Conservation (phyloP, 495 filamentous ascomycete genomes). For the Diplogelasinospora grovesii region DNA sequence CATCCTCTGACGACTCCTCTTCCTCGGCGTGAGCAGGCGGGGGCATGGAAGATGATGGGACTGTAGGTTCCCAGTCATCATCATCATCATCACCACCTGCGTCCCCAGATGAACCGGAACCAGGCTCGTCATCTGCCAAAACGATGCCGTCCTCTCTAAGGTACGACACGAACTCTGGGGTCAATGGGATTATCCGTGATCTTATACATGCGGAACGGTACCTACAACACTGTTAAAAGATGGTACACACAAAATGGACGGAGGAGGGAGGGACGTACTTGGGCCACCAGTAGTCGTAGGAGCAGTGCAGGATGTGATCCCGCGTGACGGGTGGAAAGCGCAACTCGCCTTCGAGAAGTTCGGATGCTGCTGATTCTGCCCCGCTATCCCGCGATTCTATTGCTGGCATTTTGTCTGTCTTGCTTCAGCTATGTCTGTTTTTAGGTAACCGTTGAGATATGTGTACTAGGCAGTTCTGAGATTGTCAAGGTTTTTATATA, state of each 20-base stretch:
- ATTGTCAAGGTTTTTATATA: too few relatives aligned
- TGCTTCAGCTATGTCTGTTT: too few relatives aligned
- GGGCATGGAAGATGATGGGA: constrained; percentile 20
- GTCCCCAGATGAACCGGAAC: constrained; percentile 31
- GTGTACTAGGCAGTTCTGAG: too few relatives aligned
- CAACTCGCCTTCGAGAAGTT: constrained; percentile 35
- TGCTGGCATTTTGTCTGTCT: too few relatives aligned
- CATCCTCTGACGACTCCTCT: constrained; percentile 24
- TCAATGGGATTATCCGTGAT: constrained; percentile 73
- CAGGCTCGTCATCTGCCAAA: constrained; percentile 55
- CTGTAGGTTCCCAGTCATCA: constrained; percentile 37
- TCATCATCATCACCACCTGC: constrained; percentile 41
- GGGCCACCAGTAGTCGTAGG: constrained; percentile 85
- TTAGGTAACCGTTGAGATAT: too few relatives aligned
- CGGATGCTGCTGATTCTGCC: too few relatives aligned
- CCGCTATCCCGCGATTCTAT: too few relatives aligned
- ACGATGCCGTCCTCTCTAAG: constrained; percentile 90
- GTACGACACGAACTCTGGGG: constrained; percentile 69
- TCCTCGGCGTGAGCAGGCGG: constrained; percentile 20
- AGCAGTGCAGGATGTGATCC: constrained; percentile 87
- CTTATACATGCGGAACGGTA: constrained; percentile 80
- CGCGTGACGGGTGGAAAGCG: constrained; percentile 77
- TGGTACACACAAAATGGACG: background rate
- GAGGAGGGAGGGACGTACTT: constrained; percentile 42
- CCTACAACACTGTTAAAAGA: constrained; percentile 21